phyloP scores from a whole-genome alignment of 2,329 filamentous ascomycete species.

The Xylogone sp. region DNA sequence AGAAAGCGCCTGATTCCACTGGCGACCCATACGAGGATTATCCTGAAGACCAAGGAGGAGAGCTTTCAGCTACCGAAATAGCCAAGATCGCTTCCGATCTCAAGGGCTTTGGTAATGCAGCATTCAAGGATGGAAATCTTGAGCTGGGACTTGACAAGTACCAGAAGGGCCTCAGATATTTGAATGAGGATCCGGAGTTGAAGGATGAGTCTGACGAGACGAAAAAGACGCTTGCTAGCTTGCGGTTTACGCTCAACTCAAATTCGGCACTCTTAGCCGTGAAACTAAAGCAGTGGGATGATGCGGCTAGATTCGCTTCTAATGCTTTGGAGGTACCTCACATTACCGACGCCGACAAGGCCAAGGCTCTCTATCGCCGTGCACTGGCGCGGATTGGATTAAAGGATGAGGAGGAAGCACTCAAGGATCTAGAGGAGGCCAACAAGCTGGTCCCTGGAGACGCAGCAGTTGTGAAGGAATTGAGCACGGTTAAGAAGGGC shows the following conservation, averaged over 20 bases:
- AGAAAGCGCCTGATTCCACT: conserved; percentile 70
- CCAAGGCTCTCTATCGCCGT: conserved; percentile 84
- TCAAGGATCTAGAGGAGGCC: conserved; percentile 72
- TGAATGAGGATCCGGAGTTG: conserved; percentile 76
- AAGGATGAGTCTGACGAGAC: conserved; percentile 69
- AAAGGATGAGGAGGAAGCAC: conserved; percentile 81
- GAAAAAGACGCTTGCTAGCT: conserved; percentile 61
- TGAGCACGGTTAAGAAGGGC: conserved; percentile 73
- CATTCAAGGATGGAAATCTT: conserved; percentile 78
- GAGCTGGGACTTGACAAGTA: conserved; percentile 81
- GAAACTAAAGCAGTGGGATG: conserved; percentile 71
- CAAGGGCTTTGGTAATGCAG: conserved; percentile 89
- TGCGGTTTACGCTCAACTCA: conserved; percentile 83
- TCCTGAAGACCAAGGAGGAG: conserved; percentile 74
- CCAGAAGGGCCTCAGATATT: conserved; percentile 85
- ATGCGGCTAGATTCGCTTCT: conserved; percentile 66
- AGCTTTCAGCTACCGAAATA: conserved; percentile 64
- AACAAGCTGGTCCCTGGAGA: conserved; percentile 72
- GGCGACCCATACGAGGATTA: conserved; percentile 95
- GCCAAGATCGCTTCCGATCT: conserved; percentile 78
- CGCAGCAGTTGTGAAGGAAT: conserved; percentile 69
- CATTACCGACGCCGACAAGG: conserved; percentile 72
- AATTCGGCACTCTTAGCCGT: conserved; percentile 84
- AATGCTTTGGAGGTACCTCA: conserved; percentile 67
- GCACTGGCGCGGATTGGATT: conserved; percentile 69